These are phyloP conservation scores for Yarrowia sp. DNA, from an alignment of 805 yeast genomes.

Conservation along the genomic window DNA sequence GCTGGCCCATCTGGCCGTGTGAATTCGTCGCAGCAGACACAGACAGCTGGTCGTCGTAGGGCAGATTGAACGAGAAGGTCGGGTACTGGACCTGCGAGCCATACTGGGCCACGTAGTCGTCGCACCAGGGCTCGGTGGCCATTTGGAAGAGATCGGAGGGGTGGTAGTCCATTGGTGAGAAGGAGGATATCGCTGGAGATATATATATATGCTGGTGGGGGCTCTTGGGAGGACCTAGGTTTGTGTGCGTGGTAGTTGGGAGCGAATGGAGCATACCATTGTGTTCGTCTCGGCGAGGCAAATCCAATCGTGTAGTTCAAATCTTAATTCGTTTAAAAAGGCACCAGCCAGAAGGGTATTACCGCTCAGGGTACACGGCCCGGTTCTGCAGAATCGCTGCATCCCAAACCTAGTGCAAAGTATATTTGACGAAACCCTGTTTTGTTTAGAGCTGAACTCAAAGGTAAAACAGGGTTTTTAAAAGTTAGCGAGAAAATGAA, in stretches of 20 bases:
- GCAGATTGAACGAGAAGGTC: neutral
- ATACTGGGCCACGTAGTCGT: constrained; percentile 14
- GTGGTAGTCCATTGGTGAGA: constrained; percentile 19
- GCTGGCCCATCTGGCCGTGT: neutral
- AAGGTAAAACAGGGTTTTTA: neutral
- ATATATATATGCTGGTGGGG: neutral
- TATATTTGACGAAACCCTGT: constrained; percentile 2
- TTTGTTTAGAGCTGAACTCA: neutral
- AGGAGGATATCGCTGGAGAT: constrained; percentile 9
- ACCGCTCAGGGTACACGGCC: constrained; percentile 9
- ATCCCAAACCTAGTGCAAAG: neutral
- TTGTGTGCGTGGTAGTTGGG: neutral
- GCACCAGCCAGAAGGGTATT: neutral
- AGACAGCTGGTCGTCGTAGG: neutral
- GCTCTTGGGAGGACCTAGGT: neutral
- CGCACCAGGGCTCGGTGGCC: constrained; percentile 26
- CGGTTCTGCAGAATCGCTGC: constrained; percentile 25
- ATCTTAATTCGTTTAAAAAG: neutral
- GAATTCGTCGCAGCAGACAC: no score
- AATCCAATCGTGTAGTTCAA: neutral
- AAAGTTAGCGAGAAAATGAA: neutral
- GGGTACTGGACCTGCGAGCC: neutral
- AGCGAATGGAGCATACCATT: neutral
- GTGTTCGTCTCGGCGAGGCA: neutral
- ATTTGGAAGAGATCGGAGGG: constrained; percentile 9